Evolutionary conservation across 305 asterid species (phyloP).

Genomic region (Fraxinus angustifolia): DNA sequence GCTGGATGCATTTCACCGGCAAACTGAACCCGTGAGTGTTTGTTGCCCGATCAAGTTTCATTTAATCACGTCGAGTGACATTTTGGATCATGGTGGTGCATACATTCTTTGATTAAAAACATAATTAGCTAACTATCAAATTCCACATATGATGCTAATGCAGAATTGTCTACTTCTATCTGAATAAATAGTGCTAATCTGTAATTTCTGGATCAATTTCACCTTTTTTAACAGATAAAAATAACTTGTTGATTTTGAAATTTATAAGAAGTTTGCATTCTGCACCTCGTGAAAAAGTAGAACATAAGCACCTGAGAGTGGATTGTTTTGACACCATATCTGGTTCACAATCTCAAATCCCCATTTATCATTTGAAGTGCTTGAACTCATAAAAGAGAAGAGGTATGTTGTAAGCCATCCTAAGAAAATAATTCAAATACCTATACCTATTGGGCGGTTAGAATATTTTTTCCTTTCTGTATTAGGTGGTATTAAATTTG

Average conservation of each 20-base stretch:
- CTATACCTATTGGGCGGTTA: background rate
- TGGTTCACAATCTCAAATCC: background rate
- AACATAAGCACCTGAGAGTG: background rate
- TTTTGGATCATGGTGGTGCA: background rate
- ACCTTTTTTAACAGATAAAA: background rate
- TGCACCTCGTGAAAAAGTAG: background rate
- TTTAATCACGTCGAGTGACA: background rate
- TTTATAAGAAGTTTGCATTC: background rate
- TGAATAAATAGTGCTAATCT: background rate
- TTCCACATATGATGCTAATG: background rate
- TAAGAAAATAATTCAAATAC: background rate
- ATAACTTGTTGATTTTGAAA: background rate
- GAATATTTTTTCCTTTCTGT: background rate
- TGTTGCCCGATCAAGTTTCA: background rate
- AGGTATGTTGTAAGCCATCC: background rate
- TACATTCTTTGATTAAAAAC: background rate
- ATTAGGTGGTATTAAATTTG: background rate
- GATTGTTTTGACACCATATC: background rate
- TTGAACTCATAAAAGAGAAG: background rate
- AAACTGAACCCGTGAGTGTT: slow-evolving; percentile 70
- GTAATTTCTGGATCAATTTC: background rate
- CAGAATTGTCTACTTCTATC: background rate
- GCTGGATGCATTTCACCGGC: slow-evolving; percentile 82
- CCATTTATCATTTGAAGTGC: background rate
- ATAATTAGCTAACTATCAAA: background rate